Evolutionary conservation across 108 stramenopile genomes (phyloP).

Genomic region (Discostella stelligeroides): DNA sequence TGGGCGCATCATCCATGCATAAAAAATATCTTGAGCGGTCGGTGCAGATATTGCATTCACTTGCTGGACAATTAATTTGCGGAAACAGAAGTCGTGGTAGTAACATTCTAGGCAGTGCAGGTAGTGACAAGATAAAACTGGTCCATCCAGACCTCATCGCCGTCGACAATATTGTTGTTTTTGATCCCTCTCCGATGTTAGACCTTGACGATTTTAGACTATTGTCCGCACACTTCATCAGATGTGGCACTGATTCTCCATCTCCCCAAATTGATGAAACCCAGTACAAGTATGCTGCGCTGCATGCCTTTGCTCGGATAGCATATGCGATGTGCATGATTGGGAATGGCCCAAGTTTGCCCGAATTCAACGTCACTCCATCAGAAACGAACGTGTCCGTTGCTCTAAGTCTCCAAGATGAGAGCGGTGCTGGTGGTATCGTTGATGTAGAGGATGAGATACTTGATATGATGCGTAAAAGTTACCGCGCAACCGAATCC

Average conservation of each 20-base stretch:
- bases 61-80: background rate
- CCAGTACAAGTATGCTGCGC: background rate
- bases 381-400: background rate
- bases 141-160: background rate
- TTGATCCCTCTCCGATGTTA: background rate
- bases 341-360: too few relatives aligned
- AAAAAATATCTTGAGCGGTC: background rate
- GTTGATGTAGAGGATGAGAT: background rate
- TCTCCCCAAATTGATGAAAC: slow-evolving; percentile 1
- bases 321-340: slow-evolving; percentile 6
- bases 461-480: slow-evolving; percentile 7
- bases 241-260: background rate
- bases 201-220: too few relatives aligned
- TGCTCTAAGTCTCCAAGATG: background rate
- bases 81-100: background rate
- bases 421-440: too few relatives aligned
- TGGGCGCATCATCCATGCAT: background rate
- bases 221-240: background rate
- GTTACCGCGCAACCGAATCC: background rate
- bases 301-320: slow-evolving; percentile 7
- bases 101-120: too few relatives aligned
- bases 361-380: background rate
- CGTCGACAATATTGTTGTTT: slow-evolving; percentile 3
- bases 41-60: background rate
- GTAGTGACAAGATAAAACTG: background rate